Base-by-base conservation (phyloP, 2,329 filamentous ascomycete species). In the Aureobasidium sp. region DNA sequence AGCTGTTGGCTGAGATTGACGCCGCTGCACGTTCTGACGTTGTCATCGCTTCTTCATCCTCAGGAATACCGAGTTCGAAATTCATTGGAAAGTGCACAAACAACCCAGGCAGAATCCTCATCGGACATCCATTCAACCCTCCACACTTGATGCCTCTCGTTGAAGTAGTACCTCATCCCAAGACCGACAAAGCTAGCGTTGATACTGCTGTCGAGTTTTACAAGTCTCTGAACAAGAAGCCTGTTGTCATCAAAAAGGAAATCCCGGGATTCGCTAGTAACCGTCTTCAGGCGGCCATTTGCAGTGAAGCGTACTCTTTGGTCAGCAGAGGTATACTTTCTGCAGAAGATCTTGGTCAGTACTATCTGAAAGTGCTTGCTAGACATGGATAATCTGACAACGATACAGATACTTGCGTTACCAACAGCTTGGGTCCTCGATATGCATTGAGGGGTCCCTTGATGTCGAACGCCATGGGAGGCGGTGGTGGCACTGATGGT, bases 71-170 rank as follows among this genome's bases (percentile, higher is more conserved):
- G 0, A 81, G 82, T 0, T 82, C 79, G 0, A 71, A 70, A 29
- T 82, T 85, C 64, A 71, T 70, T 9, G 62, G 63, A 16, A 64
- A 73, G 3, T 79, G 81, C 76, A 51, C 32, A 11, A 66, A 70
- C 27, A 74, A 80, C 32, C 69, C 71, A 54, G 64, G 68, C n/a
- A 72, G 82, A 2, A 68, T 86, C 3, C 64, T 85, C 0, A 79
- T 85, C 1, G 81, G 83, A 4, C 84, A 85, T 68, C 83, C 83
- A 0, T 86, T 82, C 69, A 85, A 85, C 60, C 84, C 81, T 27
- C 83, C 83, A 1, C 82, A 85, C 64, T 77, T 85, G 59, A 84
- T 85, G 80, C 83, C 83, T 0, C 67, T 86, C 1, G 70, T 85
- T 2, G 83, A 86, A 68, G 73, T 85, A 36, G 82, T 85, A 0